These are phyloP conservation scores for Aulographum hederae DNA, from an alignment of 2,329 filamentous ascomycete genomes.

Conservation along the genomic window DNA sequence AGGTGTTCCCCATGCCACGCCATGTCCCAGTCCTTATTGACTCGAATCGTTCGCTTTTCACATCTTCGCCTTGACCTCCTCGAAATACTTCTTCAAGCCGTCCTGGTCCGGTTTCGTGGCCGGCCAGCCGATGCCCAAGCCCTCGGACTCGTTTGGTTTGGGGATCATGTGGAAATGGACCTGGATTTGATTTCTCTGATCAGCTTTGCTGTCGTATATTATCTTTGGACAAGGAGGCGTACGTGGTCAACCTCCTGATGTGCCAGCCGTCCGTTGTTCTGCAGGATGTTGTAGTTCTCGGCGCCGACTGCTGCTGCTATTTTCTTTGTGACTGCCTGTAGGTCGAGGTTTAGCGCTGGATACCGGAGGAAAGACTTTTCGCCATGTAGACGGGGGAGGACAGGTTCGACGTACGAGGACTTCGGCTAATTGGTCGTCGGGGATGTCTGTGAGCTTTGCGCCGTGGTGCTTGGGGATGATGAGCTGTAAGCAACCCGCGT, in stretches of 20 bases:
- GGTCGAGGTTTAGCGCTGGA: too few species aligned
- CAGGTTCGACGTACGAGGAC: conserved; percentile 43
- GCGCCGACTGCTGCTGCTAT: conserved; percentile 61
- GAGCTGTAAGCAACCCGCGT: conserved; percentile 38
- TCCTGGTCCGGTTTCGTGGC: conserved; percentile 61
- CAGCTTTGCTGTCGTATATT: not conserved
- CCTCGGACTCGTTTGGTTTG: conserved; percentile 72
- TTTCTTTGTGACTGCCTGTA: conserved; percentile 68
- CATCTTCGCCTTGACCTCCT: conserved; percentile 83
- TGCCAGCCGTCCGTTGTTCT: conserved; percentile 86
- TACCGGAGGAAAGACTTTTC: too few species aligned
- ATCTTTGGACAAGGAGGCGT: conserved; percentile 16
- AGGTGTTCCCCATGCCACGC: too few species aligned
- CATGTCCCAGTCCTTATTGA: too few species aligned
- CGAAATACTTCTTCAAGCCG: conserved; percentile 56
- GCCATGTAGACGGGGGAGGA: not conserved
- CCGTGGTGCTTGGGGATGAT: conserved; percentile 94
- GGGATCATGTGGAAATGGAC: conserved; percentile 97
- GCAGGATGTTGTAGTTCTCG: conserved; percentile 76
- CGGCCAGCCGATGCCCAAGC: conserved; percentile 67
- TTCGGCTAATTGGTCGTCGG: conserved; percentile 70
- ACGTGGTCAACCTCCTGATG: conserved; percentile 91
- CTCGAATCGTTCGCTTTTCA: too few species aligned
- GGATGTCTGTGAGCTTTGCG: conserved; percentile 78
- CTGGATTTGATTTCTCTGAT: conserved; percentile 20